phyloP scores from a whole-genome alignment of 192 early-diverging fungal species.

The Coemansia sp. region DNA sequence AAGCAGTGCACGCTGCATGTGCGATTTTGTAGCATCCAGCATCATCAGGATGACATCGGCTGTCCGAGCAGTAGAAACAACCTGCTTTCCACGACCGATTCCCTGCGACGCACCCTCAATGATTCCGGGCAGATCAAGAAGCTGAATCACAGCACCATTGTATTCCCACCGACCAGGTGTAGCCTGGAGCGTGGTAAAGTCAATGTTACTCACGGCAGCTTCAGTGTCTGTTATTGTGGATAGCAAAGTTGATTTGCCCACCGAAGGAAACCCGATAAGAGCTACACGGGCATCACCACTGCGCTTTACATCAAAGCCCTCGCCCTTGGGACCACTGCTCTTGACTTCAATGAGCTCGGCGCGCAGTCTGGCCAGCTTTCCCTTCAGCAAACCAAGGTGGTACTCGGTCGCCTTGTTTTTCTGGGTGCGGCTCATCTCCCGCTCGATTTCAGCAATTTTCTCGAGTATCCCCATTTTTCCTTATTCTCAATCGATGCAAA shows the following conservation, averaged over 20 bases:
- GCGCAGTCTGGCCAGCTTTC: constrained; percentile 84
- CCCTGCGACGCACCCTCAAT: constrained; percentile 97
- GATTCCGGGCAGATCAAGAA: constrained; percentile 98
- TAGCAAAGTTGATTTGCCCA: constrained; percentile 97
- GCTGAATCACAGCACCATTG: constrained; percentile 93
- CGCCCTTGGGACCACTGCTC: constrained; percentile 62
- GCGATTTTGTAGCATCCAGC: constrained; percentile 93
- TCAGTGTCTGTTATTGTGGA: constrained; percentile 89
- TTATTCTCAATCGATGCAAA: too few relatives aligned
- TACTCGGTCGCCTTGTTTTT: constrained; percentile 99
- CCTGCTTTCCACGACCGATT: constrained; percentile 96
- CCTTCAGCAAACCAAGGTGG: constrained; percentile 97
- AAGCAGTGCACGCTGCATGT: constrained; percentile 75
- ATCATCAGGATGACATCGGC: constrained; percentile 97
- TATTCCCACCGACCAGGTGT: constrained; percentile 95
- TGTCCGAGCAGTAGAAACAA: constrained; percentile 95
- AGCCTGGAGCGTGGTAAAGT: constrained; percentile 96
- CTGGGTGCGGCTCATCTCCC: constrained; percentile 89
- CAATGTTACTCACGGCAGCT: constrained; percentile 82
- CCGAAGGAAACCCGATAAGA: constrained; percentile 96
- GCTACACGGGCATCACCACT: constrained; percentile 94
- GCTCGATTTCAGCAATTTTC: constrained; percentile 88
- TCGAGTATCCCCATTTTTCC: constrained; percentile 74
- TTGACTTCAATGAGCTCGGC: constrained; percentile 73
- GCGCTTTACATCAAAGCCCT: constrained; percentile 98